A percentile compares a stretch with the other conserved stretches of the same genome.
These are phyloP conservation scores for Pythium brassicae DNA, from an alignment of 352 stramenopile genomes.

Conservation along the genomic window DNA sequence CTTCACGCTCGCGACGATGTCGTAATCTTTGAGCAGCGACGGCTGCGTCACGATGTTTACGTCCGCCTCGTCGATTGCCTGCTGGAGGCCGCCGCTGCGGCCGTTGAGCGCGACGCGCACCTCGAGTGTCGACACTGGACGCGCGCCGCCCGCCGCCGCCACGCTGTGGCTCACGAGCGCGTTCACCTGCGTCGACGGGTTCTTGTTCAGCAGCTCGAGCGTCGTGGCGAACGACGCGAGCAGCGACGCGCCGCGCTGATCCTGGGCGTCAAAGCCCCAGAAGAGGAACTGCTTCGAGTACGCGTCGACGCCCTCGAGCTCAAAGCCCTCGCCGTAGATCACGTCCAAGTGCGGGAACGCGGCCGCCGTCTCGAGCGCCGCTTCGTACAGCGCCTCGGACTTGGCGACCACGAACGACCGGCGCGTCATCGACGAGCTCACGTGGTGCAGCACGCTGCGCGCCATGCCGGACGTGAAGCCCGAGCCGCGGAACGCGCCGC, in stretches of 20 bases:
- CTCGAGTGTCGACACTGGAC: conserved; percentile 47
- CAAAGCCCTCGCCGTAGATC: conserved; percentile 39
- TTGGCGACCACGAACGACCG: conserved; percentile 82
- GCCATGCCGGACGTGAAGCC: conserved; percentile 69
- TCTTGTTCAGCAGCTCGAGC: conserved; percentile 53
- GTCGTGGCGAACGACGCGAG: conserved; percentile 33
- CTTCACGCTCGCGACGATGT: conserved; percentile 52
- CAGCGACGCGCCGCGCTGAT: conserved; percentile 31
- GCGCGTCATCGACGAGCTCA: conserved; percentile 31
- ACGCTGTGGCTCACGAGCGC: conserved; percentile 51
- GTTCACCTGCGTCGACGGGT: conserved; percentile 58
- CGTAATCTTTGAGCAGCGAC: conserved; percentile 43
- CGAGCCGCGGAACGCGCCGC: conserved; percentile 55
- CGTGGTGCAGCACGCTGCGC: conserved; percentile 58
- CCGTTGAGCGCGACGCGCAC: conserved; percentile 48
- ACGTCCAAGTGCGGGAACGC: conserved; percentile 60
- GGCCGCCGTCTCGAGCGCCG: conserved; percentile 30
- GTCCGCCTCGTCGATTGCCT: conserved; percentile 51
- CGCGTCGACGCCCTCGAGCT: conserved; percentile 33
- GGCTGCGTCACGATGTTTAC: conserved; percentile 50
- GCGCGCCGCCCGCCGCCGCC: conserved; percentile 13
- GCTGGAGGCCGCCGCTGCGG: conserved; percentile 26
- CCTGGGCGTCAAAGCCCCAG: conserved; percentile 80
- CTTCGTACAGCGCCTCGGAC: conserved; percentile 60
- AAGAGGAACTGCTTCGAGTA: conserved; percentile 89